Conservation (phyloP, 2,329 filamentous ascomycete genomes). For the Alternaria novae-zelandiae region DNA sequence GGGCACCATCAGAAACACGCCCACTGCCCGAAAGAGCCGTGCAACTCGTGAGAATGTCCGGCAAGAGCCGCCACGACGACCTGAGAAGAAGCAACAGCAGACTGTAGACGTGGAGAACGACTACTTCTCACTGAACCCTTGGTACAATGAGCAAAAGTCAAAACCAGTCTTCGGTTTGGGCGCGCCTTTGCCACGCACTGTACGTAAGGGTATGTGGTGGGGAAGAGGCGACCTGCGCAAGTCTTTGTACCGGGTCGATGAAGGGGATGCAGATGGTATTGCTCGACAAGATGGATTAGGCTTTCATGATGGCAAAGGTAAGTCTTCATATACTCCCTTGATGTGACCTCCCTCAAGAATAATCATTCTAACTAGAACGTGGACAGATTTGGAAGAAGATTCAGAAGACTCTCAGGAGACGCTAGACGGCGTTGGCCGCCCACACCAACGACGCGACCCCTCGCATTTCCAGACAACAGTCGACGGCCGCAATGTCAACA, state of each 20-base stretch:
- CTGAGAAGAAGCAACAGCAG: constrained; percentile 36
- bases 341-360: not conserved
- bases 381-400: constrained; percentile 15
- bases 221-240: constrained; percentile 54
- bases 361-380: not conserved
- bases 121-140: constrained; percentile 61
- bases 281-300: constrained; percentile 24
- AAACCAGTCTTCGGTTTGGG: constrained; percentile 62
- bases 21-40: constrained; percentile 17
- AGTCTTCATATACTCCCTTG: not conserved
- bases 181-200: constrained; percentile 61
- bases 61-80: constrained; percentile 19
- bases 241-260: constrained; percentile 34
- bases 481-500: constrained; percentile 20
- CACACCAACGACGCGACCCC: not conserved
- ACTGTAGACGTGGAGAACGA: constrained; percentile 56
- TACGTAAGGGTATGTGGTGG: constrained; percentile 59
- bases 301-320: constrained; percentile 20
- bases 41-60: constrained; percentile 17
- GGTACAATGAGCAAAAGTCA: constrained; percentile 60
- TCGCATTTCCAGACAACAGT: constrained; percentile 19
- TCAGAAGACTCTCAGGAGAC: constrained; percentile 21
- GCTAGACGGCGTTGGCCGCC: not conserved
- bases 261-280: constrained; percentile 21
- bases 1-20: constrained; percentile 18